Evolutionary conservation across 2,329 filamentous ascomycete genomes (phyloP).

Genomic region (Aurifilum marmelostoma): DNA sequence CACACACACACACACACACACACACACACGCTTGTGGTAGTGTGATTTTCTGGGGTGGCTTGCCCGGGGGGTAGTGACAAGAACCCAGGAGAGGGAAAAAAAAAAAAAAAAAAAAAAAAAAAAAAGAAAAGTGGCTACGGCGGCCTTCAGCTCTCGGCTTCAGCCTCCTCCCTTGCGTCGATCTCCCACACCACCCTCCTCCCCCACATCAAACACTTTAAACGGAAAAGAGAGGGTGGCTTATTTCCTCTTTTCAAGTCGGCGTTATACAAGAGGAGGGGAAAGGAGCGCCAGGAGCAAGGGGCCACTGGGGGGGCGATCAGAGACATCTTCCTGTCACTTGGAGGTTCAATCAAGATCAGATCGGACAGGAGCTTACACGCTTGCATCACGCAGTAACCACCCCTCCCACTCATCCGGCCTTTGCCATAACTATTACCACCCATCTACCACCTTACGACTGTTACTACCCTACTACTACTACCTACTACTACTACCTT

Average conservation of each 20-base stretch:
- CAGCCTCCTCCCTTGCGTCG: conserved; percentile 23
- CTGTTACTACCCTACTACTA: neutral
- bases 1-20: neutral
- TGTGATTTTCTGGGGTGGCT: conserved; percentile 15
- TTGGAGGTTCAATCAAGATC: conserved; percentile 18
- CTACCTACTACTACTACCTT: too few species aligned
- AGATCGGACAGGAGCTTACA: conserved; percentile 27
- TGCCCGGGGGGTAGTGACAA: conserved; percentile 17
- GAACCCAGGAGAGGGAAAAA: too few species aligned
- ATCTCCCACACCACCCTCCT: conserved; percentile 11
- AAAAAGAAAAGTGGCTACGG: conserved; percentile 21
- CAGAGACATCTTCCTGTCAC: conserved; percentile 26
- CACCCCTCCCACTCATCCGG: neutral
- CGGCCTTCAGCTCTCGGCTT: conserved; percentile 22
- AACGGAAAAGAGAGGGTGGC: conserved; percentile 8
- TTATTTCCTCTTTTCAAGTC: conserved; percentile 7
- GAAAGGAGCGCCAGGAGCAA: conserved; percentile 13
- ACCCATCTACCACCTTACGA: neutral
- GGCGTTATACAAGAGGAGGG: conserved; percentile 19
- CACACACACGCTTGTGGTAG: conserved; percentile 7
- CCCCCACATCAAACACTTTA: neutral
- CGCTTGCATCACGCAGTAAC: conserved; percentile 30
- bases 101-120: conserved; percentile 17
- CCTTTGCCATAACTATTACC: neutral
- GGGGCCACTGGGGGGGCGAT: conserved; percentile 5